Base-by-base conservation (phyloP, 805 yeast species). In the Candida quercuum region DNA sequence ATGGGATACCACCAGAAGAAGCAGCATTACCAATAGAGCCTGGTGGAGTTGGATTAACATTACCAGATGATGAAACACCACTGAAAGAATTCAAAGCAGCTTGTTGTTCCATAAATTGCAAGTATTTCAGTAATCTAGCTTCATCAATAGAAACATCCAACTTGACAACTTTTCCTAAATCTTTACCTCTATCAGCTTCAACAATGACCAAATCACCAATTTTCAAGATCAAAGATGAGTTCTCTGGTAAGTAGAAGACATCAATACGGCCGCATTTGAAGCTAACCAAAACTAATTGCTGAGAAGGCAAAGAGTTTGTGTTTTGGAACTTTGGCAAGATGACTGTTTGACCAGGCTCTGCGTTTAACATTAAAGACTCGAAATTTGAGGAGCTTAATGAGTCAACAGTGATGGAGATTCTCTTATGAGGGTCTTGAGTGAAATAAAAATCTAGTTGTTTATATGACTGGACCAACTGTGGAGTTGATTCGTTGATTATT, bases 111-210 rank as follows among this genome's bases (percentile, higher is more conserved):
- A 79, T 73, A 49, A 83, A 84, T 57, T 83, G 84, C 47, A 84
- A 61, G 51, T 81, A 84, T 51, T 84, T 84, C 55, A 84, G 73
- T 41, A 85, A 67, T 38, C 84, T 67, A 2, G 89, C 89, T 54
- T 81, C 71, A 46, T 80, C 75, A 39, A 81, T 67, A 34, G 72
- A 73, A 20, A 83, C 72, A 32, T 71, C 62, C 5, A 89, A 82
- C 46, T 78, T 81, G 28, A 82, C 64, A 38, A 85, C 74, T 74
- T 80, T 74, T n/a, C 81, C 93, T 47, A 85, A 61, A 58, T 85
- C 94, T 49, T 79, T 79, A 20, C 94, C 94, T 43, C 93, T 69
- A 55, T 85, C 94, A 36, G 93, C 94, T 57, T 85, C 93, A 37
- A 84, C 83, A 22, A 84, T 75, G 8, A 84, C 85, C 54, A 85